A percentile compares a stretch with the other conserved stretches of the same genome.
Conservation (phyloP, 2,329 filamentous ascomycete species). For the Acrocalymma vagum region DNA sequence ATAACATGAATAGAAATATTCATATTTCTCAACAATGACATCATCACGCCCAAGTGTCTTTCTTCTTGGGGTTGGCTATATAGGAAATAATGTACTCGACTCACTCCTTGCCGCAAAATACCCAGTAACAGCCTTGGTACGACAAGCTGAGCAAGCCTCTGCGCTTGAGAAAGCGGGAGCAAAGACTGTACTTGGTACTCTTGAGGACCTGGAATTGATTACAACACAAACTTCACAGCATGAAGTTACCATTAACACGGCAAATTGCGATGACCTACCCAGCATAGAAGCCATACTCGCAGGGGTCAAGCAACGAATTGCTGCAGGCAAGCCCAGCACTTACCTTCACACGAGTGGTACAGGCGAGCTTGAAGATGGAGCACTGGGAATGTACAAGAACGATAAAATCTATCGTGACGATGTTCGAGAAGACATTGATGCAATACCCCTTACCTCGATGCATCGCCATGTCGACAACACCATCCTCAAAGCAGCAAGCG, state of each 20-base stretch:
- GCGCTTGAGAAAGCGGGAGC: constrained; percentile 42
- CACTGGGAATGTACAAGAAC: constrained; percentile 41
- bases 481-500: constrained; percentile 48
- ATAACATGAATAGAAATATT: too few species aligned
- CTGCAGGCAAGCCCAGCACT: constrained; percentile 45
- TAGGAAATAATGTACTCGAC: constrained; percentile 57
- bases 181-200: constrained; percentile 46
- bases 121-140: constrained; percentile 52
- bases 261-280: constrained; percentile 58
- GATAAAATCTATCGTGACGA: constrained; percentile 55
- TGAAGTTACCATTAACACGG: constrained; percentile 53
- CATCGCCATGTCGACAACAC: constrained; percentile 57
- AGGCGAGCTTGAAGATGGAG: constrained; percentile 49
- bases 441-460: constrained; percentile 50
- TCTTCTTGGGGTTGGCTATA: constrained; percentile 57
- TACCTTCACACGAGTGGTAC: constrained; percentile 60
- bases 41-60: too few species aligned
- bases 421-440: constrained; percentile 51
- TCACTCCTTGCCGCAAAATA: constrained; percentile 51
- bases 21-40: too few species aligned
- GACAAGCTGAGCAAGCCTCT: constrained; percentile 52
- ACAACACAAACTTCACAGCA: constrained; percentile 7
- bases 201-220: constrained; percentile 8
- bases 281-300: constrained; percentile 55
- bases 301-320: constrained; percentile 51